Evolutionary conservation across 768 basidiomycete genomes (phyloP), one percentile per base, ranked within the genome.

Genomic region (Gymnopilus junonius): DNA sequence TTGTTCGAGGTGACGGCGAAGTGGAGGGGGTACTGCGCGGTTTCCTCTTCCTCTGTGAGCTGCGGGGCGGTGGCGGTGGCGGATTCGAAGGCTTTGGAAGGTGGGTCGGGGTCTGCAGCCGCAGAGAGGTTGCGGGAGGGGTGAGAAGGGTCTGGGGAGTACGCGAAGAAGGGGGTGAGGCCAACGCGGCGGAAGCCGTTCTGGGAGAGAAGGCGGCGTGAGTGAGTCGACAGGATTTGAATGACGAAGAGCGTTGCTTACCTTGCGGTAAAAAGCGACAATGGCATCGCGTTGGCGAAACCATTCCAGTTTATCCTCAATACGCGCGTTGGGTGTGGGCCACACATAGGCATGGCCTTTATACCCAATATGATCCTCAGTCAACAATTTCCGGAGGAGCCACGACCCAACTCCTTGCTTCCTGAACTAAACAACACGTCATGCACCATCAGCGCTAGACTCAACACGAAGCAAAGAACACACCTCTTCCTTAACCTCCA

Each of bases 101-200:
- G 42, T 17, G 6, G 35, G 10, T 54, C 45, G 2, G 66, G 45
- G 21, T 67, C 66, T n/a, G 45, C 43, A 10, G 8, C 25, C 50
- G 34, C 59, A 17, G 27, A 34, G 2, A 66, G 17, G 11, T 34
- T 17, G 45, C 64, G 70, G 7, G 71, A 74, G 17, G 70, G 71
- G 45, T 74, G 73, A 17, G 43, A 39, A 4, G 55, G 60, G 35
- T 71, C 55, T 1, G 66, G 62, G 1, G 73, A 70, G 43, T 69
- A 71, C 2, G 68, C 69, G 23, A 74, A 60, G 61, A 71, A 72
- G 21, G 17, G 8, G 5, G 73, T 74, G 20, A 67, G 69, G 21
- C 73, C 73, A 21, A 74, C 62, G 40, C 73, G 71, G 17, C 73
- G 65, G 35, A 74, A 74, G 27, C 67, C 46, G 25, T 70, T 73